Base-by-base conservation (phyloP, 306 rosid genomes). In the Quercus agrifolia region DNA sequence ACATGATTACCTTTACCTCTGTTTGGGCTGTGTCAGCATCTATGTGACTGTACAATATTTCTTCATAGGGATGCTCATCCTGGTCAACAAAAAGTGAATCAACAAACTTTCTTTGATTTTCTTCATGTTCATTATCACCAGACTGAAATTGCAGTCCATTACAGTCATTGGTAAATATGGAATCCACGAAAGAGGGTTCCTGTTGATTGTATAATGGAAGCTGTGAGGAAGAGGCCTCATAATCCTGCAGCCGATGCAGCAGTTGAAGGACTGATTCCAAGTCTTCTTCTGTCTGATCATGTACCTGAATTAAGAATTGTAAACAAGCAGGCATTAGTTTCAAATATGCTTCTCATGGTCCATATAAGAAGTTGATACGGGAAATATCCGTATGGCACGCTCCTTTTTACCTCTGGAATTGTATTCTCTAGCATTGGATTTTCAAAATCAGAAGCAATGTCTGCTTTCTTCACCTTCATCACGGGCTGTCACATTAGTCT, bases 1-100 rank as follows among this genome's bases (percentile, higher is more conserved):
- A 72, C 33, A 54, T 79, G 55, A 76, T 85, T 90, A 93, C 94
- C 41, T 35, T 0, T 35, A 6, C 41, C 92, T 14, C 55, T 79
- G 12, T 54, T 52, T 57, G 69, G 61, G 21, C 61, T 35, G 64
- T 78, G 63, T 91, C 88, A 10, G 73, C 56, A 56, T 78, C 86
- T 17, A 77, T 77, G 82, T 74, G 89, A 77, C 70, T 62, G 61
- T 79, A 57, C 35, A 5, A 59, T 61, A 2, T 81, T 63, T 54
- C 86, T 73, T 73, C 82, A n/a, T 0, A 12, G 8, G 0, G 2
- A 9, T 35, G 41, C 41, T 35, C 41, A 35, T 35, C 41, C 0
- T 33, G 72, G 44, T 74, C 63, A 69, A 3, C 77, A 2, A 70
- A 1, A 15, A 84, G 0, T 5, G 84, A 70, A 30, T 74, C 54